Evolutionary conservation across 176 grass and related monocot genomes (phyloP), one percentile per base, ranked within the genome.

Genomic region (Phyllostachys edulis): DNA sequence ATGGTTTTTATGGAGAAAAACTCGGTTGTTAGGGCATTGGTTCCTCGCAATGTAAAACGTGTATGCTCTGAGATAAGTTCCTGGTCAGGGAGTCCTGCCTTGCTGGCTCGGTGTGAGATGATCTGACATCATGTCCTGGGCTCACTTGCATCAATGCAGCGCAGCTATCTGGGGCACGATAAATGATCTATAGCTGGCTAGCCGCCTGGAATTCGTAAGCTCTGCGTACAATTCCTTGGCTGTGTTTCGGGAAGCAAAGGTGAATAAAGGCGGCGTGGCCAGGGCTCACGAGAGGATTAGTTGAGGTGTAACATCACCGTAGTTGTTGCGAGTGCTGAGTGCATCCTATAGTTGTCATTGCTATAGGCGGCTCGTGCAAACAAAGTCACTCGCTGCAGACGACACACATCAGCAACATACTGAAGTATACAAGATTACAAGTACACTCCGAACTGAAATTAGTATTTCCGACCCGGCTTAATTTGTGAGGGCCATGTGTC

Each of bases 231-330:
- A 47, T 36, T 50, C 27, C 23, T 3, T 56, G 20, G 54, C 2
- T 27, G 34, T 34, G 21, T 5, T n/a, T 1, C 24, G 61, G 61
- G 7, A 73, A 26, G 42, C n/a, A 3, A 29, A 29, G 20, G 73
- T 63, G 56, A 65, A 34, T 8, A 4, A 29, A 71, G 62, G 40
- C 38, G 37, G 5, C 2, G 71, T 29, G n/a, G 6, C 11, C 56
- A 4, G 63, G 12, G 14, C 16, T 12, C 23, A 15, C 45, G 44
- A 36, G 27, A 41, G 80, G 65, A 29, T 76, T 60, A 60, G 82
- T 69, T 85, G 70, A 36, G 41, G 63, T 3, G 82, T 85, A 45
- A 34, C 87, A 13, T 84, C 75, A 41, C 75, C 27, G 10, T 9
- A 46, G 87, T 46, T 61, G 75, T 37, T 59, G 80, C 86, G 27